Evolutionary conservation across 2,329 filamentous ascomycete genomes (phyloP), one percentile per base, ranked within the genome.

Genomic region (Drechslerella coelobrocha): DNA sequence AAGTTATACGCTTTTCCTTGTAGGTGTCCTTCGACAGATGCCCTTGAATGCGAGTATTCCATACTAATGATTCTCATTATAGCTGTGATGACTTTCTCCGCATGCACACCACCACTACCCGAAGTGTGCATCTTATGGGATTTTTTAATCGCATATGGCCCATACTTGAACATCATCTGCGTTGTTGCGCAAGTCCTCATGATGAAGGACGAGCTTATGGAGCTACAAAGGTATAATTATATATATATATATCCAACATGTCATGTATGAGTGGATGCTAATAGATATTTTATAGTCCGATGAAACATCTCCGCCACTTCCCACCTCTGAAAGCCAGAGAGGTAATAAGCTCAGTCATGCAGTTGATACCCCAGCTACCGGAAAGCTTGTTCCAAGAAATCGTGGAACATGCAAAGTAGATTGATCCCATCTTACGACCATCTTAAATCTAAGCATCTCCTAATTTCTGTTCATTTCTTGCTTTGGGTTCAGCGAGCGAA

Each of bases 51-150:
- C 17, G n/a, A n/a, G 17, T 12, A n/a, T 34, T 51, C 39, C 9
- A 43, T 17, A 19, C 47, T 59, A 57, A 57, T 50, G 9, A 9
- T 23, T 17, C 5, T 31, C n/a, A 19, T 14, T 53, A 8, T 50
- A 76, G 75, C 91, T 0, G 94, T 99, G 0, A 82, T 97, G 73
- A 99, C 94, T 0, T 84, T 99, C 54, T 97, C 92, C 77, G 94
- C 94, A 24, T 97, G 94, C 79, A 99, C 94, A 14, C 94, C 94
- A 14, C 94, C 94, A 1, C 80, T 99, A 60, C 93, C 93, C 0
- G 93, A 99, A 79, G 94, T 99, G 0, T 80, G 99, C 61, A 86
- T 90, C 73, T 84, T 99, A 1, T 99, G 94, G 94, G 94, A 99
- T 78, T 99, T 99, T 75, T 80, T 99, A 21, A 96, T 99, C 77